phyloP scores from a whole-genome alignment of 2,329 filamentous ascomycete genomes.

The Monilinia aucupariae region DNA sequence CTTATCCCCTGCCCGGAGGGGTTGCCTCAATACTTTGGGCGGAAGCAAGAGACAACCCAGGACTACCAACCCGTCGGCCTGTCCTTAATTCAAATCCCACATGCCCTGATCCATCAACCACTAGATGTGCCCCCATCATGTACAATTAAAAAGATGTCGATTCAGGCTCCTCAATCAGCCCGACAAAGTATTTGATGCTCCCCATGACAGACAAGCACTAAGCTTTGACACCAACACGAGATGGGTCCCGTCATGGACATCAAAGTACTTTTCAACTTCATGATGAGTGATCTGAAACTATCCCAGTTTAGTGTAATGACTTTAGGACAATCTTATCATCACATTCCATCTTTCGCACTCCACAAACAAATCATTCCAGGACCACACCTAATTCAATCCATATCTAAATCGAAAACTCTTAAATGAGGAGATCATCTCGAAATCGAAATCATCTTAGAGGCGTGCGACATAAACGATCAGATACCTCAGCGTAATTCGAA shows the following conservation, averaged over 20 bases:
- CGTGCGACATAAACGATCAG: conserved; percentile 22
- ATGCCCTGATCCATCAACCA: conserved; percentile 1
- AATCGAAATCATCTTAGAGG: not conserved
- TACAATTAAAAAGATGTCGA: conserved; percentile 23
- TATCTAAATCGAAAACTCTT: not conserved
- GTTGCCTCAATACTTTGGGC: conserved; percentile 24
- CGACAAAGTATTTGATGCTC: conserved; percentile 24
- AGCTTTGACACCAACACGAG: conserved; percentile 90
- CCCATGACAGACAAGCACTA: conserved; percentile 67
- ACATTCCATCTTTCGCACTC: conserved; percentile 27
- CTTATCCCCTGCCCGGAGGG: conserved; percentile 36
- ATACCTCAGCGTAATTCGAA: conserved; percentile 30
- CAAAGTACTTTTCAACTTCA: conserved; percentile 21
- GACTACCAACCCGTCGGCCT: conserved; percentile 33
- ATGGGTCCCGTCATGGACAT: conserved; percentile 64
- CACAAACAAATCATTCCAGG: not conserved
- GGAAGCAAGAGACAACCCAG: conserved; percentile 31
- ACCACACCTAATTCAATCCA: conserved; percentile 19
- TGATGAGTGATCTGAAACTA: not conserved
- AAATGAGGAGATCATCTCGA: not conserved
- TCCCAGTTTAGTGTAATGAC: not conserved
- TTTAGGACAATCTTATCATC: conserved; percentile 23
- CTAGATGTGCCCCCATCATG: conserved; percentile 8
- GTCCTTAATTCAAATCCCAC: conserved; percentile 21
- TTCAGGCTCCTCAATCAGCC: conserved; percentile 14